Conservation (phyloP, 1,284 basidiomycete species). For the Cutaneotrichosporon cutaneum region DNA sequence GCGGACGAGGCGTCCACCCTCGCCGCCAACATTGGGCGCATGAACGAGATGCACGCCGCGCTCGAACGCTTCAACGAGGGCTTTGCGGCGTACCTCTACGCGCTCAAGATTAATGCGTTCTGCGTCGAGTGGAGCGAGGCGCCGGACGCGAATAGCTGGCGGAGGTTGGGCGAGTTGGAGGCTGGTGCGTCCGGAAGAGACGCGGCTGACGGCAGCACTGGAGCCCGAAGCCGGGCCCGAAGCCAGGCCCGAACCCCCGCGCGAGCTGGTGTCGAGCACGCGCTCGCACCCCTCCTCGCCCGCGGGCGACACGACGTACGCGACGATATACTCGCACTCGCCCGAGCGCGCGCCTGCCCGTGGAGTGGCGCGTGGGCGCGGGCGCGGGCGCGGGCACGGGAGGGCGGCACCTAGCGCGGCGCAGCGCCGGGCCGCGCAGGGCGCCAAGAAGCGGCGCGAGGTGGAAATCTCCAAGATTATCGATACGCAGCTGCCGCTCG, state of each 20-base stretch:
- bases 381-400: constrained; percentile 5
- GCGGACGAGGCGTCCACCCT: constrained; percentile 81
- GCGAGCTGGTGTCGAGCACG: background rate
- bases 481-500: constrained; percentile 70
- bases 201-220: background rate
- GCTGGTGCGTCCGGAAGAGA: constrained; percentile 3
- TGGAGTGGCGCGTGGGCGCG: background rate
- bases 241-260: constrained; percentile 3
- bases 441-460: constrained; percentile 78
- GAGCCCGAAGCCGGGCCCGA: background rate
- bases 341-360: constrained; percentile 6
- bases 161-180: constrained; percentile 52
- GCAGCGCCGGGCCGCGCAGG: constrained; percentile 29
- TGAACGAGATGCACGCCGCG: constrained; percentile 70
- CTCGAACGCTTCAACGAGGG: constrained; percentile 86
- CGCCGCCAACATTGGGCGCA: constrained; percentile 69
- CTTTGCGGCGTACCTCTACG: constrained; percentile 87
- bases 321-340: constrained; percentile 37
- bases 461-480: constrained; percentile 67
- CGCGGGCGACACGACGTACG: constrained; percentile 45
- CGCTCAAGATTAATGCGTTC: constrained; percentile 90
- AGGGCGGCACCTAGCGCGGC: constrained; percentile 8
- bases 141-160: constrained; percentile 54
- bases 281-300: background rate
- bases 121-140: constrained; percentile 79